Conservation (phyloP, 163 green algal species). For the Volvox carteri region DNA sequence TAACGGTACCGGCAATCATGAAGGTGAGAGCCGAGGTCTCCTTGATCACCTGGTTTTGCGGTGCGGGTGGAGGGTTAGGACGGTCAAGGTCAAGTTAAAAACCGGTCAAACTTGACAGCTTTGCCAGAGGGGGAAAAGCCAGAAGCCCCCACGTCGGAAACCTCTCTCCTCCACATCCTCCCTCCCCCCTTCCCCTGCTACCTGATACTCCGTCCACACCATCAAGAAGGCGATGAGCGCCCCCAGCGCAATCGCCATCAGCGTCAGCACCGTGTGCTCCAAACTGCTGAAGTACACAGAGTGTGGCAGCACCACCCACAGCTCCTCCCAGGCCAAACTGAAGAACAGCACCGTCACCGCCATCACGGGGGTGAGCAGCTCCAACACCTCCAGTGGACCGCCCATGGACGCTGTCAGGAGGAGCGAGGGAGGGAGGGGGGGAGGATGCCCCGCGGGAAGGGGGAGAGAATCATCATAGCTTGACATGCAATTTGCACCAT, state of each 20-base stretch:
- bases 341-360: constrained; percentile 76
- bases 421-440: background rate
- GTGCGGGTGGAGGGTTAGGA: background rate
- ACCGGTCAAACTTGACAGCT: too few species aligned
- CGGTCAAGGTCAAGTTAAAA: too few species aligned
- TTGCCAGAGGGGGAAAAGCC: background rate
- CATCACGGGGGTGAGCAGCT: constrained; percentile 90
- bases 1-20: constrained; percentile 94
- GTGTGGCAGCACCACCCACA: constrained; percentile 80
- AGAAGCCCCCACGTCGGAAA: background rate
- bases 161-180: background rate
- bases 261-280: constrained; percentile 64
- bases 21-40: constrained; percentile 92
- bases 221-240: constrained; percentile 89
- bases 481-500: too few species aligned
- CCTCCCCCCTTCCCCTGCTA: constrained; percentile 31
- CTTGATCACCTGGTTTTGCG: constrained; percentile 54
- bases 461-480: too few species aligned
- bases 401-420: constrained; percentile 45
- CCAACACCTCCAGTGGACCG: constrained; percentile 82
- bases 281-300: constrained; percentile 77
- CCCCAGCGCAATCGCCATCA: constrained; percentile 74
- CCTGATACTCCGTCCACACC: constrained; percentile 77
- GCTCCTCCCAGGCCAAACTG: constrained; percentile 78
- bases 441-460: too few species aligned